Base-by-base conservation (phyloP, 495 filamentous ascomycete genomes). In the Thermochaetoides thermophila region DNA sequence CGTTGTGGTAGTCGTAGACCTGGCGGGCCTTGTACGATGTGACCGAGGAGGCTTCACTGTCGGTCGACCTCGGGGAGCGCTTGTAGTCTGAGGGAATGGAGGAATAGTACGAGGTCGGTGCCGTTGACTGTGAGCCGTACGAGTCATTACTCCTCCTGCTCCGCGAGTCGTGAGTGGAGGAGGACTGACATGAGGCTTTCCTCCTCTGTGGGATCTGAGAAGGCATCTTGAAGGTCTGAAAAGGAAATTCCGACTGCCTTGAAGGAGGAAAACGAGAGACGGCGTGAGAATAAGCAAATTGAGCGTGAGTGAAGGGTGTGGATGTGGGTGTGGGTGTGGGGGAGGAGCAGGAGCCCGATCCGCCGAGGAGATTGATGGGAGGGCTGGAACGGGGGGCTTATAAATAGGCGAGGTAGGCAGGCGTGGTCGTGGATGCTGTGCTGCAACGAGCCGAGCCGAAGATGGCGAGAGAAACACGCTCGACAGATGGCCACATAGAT, bases 41-140 rank as follows among this genome's bases (percentile, higher is more conserved):
- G 37, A 57, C 56, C 39, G 44, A 38, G 13, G 32, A 32, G 16
- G 26, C 37, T n/a, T 27, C 17, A 29, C 30, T 31, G 16, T 46
- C 53, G 31, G 48, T 46, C 11, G 50, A 52, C 31, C 60, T 54
- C 3, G 38, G 27, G 7, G 40, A 43, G 3, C 51, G 52, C 39
- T 75, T 67, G 32, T 44, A 29, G 7, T 46, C 40, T 4, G 68
- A 64, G 13, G 65, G 61, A 17, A 58, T 54, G 47, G 75, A 80
- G 49, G 75, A 61, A 29, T 73, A 61, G 7, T 63, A 37, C 28
- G 66, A 68, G 11, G 79, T 84, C 18, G 76, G 71, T 10, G 68
- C 70, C 4, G 78, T 85, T 41, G 76, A 80, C 49, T 65, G 62
- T 11, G 81, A 81, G 8, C 56, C 64, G 38, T 71, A 66, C 17